phyloP scores from a whole-genome alignment of 2,329 filamentous ascomycete genomes.

The Diaporthe helianthi region DNA sequence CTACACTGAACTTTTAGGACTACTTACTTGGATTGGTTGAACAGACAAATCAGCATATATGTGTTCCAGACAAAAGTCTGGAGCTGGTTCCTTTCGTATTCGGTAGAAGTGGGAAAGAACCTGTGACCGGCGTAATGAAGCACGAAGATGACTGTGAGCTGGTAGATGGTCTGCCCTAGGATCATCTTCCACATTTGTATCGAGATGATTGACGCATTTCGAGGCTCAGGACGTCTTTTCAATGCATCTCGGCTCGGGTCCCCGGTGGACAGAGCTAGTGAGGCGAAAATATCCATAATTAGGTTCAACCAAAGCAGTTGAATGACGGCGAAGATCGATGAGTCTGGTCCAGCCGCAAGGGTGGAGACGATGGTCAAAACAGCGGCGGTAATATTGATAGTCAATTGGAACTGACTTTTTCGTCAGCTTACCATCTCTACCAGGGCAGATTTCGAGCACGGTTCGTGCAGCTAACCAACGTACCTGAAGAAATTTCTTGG shows the following conservation, averaged over 20 bases:
- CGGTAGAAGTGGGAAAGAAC: slow-evolving; percentile 49
- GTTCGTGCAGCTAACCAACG: background rate
- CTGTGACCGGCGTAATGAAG: slow-evolving; percentile 65
- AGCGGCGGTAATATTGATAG: slow-evolving; percentile 69
- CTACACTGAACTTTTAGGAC: background rate
- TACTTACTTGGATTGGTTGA: slow-evolving; percentile 64
- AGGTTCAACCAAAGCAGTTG: slow-evolving; percentile 70
- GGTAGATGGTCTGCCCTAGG: slow-evolving; percentile 75
- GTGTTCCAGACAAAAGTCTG: slow-evolving; percentile 82
- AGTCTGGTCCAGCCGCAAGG: slow-evolving; percentile 56
- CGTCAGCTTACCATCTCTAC: background rate
- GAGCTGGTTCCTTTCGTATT: slow-evolving; percentile 47
- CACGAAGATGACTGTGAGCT: slow-evolving; percentile 68
- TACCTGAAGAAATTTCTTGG: slow-evolving; percentile 67
- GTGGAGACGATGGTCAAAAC: slow-evolving; percentile 65
- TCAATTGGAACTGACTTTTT: slow-evolving; percentile 59
- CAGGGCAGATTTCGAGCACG: background rate
- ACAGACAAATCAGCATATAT: slow-evolving; percentile 90
- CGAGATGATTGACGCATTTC: slow-evolving; percentile 57
- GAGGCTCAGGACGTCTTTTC: slow-evolving; percentile 46
- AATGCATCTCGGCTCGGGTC: slow-evolving; percentile 52
- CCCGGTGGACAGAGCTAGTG: slow-evolving; percentile 60
- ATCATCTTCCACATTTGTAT: slow-evolving; percentile 87
- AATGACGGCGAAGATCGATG: slow-evolving; percentile 64
- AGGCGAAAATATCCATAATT: slow-evolving; percentile 70